Evolutionary conservation across 345 rosid species (phyloP), one percentile per base, ranked within the genome.

Genomic region (Salix brachista): DNA sequence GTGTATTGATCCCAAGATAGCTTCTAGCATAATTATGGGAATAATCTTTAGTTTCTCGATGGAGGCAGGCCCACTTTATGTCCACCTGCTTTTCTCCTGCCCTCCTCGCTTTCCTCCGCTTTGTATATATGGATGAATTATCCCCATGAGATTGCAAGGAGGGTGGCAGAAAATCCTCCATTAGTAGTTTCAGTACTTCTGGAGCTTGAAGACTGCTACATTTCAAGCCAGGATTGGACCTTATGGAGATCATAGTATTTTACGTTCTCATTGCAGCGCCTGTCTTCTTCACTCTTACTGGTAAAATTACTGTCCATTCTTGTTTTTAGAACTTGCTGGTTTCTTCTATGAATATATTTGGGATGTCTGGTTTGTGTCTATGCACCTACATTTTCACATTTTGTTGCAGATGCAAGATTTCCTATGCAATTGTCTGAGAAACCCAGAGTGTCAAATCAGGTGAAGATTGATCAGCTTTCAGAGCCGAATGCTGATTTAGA

Each of bases 351-450:
- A 41, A 41, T 41, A 46, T 46, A 14, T 14, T 46, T 46, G 1
- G 16, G 17, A 46, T 46, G 50, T 37, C 41, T 23, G 0, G 14
- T 48, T 32, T 72, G n/a, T 18, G 13, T 26, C 46, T 21, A 16
- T 36, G 8, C 36, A 50, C 16, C 19, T 18, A 1, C 60, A 46
- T 46, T 46, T 46, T 46, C 50, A 46, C 16, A 46, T 26, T n/a
- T 26, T 7, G 25, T 19, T 69, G 78, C 69, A 85, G 88, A 85
- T 41, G 86, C 82, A 64, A 83, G 83, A 50, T 3, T 28, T n/a
- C 13, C 42, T 64, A 76, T 67, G 34, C 75, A 48, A 34, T 11
- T 32, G 28, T 18, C 60, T 36, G 54, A 65, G 1, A 41, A 65
- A 2, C 68, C 68, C 1, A 32, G 74, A 25, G 50, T 25, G 56